These are phyloP conservation scores for Allium cepa DNA, from an alignment of 106 monocot genomes.

Conservation along the genomic window DNA sequence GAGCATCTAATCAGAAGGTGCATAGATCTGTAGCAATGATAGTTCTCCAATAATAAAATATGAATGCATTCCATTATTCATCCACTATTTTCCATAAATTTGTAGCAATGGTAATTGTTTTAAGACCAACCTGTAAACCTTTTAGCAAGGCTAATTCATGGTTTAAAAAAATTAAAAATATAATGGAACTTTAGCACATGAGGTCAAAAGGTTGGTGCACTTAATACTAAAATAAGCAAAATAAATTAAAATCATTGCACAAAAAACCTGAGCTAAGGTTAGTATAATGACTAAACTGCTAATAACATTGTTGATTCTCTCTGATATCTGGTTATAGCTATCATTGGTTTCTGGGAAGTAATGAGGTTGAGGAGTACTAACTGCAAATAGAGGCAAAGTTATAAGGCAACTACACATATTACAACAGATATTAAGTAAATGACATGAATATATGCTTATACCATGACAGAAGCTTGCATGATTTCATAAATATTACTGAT, in stretches of 20 bases:
- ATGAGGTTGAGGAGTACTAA: constrained; percentile 73
- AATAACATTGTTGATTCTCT: constrained; percentile 45
- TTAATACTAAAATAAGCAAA: not conserved
- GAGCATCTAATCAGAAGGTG: no score
- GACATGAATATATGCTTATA: not conserved
- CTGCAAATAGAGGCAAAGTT: constrained; percentile 21
- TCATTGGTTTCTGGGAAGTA: constrained; percentile 60
- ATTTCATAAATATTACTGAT: no score
- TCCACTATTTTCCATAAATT: no score
- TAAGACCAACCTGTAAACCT: constrained; percentile 67
- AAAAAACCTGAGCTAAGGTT: constrained; percentile 43
- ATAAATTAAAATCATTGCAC: not conserved
- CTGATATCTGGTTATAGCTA: constrained; percentile 53
- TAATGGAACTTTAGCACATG: no score
- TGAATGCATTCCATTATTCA: no score
- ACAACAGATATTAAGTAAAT: not conserved
- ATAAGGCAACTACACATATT: no score
- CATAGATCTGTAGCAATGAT: no score
- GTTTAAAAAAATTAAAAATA: not conserved
- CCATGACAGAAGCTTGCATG: no score
- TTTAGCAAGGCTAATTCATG: constrained; percentile 68
- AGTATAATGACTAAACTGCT: constrained; percentile 15
- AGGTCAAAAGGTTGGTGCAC: not conserved
- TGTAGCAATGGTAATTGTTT: constrained; percentile 50
- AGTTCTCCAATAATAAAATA: no score